A percentile compares a stretch with the other conserved stretches of the same genome.
phyloP scores from a whole-genome alignment of 441 rosid species.

The Rhodomyrtus psidioides region DNA sequence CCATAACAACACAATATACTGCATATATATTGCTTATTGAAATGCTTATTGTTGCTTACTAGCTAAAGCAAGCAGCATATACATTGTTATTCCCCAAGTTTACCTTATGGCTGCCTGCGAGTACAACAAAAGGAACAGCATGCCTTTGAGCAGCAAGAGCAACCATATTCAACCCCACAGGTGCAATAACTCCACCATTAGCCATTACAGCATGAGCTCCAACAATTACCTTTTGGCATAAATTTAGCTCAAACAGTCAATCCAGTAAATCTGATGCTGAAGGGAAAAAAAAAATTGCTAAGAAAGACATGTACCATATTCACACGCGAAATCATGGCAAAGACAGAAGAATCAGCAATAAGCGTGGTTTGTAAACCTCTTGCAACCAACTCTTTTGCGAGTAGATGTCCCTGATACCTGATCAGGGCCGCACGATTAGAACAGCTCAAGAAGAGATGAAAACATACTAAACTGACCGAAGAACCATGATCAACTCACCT shows the following conservation, averaged over 20 bases:
- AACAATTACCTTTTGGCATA: slow-evolving; percentile 65
- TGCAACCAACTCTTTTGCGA: slow-evolving; percentile 85
- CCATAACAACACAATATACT: not conserved
- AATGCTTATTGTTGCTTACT: not conserved
- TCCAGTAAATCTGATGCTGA: not conserved
- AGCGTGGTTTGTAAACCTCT: slow-evolving; percentile 93
- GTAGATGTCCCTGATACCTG: slow-evolving; percentile 94
- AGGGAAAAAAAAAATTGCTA: not conserved
- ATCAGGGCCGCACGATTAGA: not conserved
- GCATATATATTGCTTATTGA: not conserved
- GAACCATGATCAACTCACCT: slow-evolving; percentile 36
- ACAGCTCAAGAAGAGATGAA: not conserved
- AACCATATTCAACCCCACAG: slow-evolving; percentile 97
- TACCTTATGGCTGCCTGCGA: slow-evolving; percentile 99
- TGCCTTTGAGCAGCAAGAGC: slow-evolving; percentile 99
- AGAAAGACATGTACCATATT: slow-evolving; percentile 55
- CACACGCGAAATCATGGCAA: slow-evolving; percentile 96
- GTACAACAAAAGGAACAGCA: slow-evolving; percentile 97
- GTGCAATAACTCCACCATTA: slow-evolving; percentile 95
- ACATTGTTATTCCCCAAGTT: not conserved
- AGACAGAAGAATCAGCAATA: slow-evolving; percentile 94
- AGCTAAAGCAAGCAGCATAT: not conserved
- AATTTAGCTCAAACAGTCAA: not conserved
- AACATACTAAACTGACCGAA: not conserved
- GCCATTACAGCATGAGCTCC: slow-evolving; percentile 99